A percentile compares a stretch with the other conserved stretches of the same genome.
Conservation (phyloP, 1,139 yeast species). For the Pichia terricola region DNA sequence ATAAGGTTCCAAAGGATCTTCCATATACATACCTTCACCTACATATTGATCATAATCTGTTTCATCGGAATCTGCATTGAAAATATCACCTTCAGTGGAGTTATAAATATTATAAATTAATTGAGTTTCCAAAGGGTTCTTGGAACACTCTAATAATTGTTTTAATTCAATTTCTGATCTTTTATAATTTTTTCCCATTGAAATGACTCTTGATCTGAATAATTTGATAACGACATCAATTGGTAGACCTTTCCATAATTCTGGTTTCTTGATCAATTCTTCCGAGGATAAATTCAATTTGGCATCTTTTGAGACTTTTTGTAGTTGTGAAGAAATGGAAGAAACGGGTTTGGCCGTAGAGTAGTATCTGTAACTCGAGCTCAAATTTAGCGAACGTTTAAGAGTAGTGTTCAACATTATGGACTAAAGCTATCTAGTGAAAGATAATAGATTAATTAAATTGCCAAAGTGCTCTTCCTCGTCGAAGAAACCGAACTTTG, state of each 20-base stretch:
- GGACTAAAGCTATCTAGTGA: no score
- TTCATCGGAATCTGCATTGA: constrained; percentile 24
- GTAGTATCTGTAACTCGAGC: no score
- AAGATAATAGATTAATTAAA: no score
- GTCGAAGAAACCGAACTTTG: no score
- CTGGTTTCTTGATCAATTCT: constrained; percentile 35
- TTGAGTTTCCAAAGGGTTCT: constrained; percentile 19
- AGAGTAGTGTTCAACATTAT: no score
- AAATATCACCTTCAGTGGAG: constrained; percentile 27
- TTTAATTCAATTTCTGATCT: constrained; percentile 40
- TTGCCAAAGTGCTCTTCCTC: no score
- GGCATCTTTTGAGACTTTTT: not conserved
- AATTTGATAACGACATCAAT: constrained; percentile 52
- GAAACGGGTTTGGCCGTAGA: no score
- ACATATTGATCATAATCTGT: constrained; percentile 27
- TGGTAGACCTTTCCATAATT: constrained; percentile 60
- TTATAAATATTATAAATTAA: constrained; percentile 25
- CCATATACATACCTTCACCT: constrained; percentile 21
- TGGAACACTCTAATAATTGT: constrained; percentile 33
- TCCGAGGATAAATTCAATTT: constrained; percentile 13
- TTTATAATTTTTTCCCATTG: constrained; percentile 46
- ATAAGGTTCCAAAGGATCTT: constrained; percentile 26
- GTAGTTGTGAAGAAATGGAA: no score
- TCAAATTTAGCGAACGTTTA: no score
- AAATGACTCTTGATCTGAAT: constrained; percentile 48